These are phyloP conservation scores for Hymenoscyphus repandus DNA, from an alignment of 2,329 filamentous ascomycete species.

Conservation along the genomic window DNA sequence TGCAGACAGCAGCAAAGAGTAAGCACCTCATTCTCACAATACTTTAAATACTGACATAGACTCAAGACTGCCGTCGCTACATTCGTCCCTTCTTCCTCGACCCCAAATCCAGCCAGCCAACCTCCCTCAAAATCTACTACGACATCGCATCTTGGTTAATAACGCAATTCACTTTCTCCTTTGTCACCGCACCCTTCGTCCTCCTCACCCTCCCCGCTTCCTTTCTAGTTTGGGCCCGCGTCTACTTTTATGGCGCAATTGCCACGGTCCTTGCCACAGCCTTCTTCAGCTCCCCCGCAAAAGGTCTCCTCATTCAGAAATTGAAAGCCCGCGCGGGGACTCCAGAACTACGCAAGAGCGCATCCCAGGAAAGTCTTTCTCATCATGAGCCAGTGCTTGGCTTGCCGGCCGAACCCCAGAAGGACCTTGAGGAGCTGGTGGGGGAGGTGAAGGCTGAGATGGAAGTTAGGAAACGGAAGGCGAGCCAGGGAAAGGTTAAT, in stretches of 20 bases:
- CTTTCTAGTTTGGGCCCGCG: conserved; percentile 71
- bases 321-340: conserved; percentile 54
- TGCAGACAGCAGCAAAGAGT: conserved; percentile 95
- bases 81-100: conserved; percentile 91
- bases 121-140: conserved; percentile 76
- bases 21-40: conserved; percentile 34
- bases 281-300: conserved; percentile 78
- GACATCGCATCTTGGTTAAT: conserved; percentile 69
- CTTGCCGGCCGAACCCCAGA: conserved; percentile 68
- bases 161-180: conserved; percentile 80
- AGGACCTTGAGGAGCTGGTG: conserved; percentile 62
- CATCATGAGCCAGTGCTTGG: conserved; percentile 64
- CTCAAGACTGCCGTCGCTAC: conserved; percentile 76
- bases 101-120: conserved; percentile 63
- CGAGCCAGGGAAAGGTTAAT: conserved; percentile 1
- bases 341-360: conserved; percentile 38
- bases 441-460: conserved; percentile 47
- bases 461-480: conserved; percentile 28
- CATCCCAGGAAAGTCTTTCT: conserved; percentile 53
- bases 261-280: conserved; percentile 59
- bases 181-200: conserved; percentile 79
- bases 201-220: conserved; percentile 69
- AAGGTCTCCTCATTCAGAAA: conserved; percentile 49
- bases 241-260: conserved; percentile 82
- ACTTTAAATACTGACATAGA: conserved; percentile 11